Conservation (phyloP, 352 stramenopile genomes). For the Globisporangium apiculatum region DNA sequence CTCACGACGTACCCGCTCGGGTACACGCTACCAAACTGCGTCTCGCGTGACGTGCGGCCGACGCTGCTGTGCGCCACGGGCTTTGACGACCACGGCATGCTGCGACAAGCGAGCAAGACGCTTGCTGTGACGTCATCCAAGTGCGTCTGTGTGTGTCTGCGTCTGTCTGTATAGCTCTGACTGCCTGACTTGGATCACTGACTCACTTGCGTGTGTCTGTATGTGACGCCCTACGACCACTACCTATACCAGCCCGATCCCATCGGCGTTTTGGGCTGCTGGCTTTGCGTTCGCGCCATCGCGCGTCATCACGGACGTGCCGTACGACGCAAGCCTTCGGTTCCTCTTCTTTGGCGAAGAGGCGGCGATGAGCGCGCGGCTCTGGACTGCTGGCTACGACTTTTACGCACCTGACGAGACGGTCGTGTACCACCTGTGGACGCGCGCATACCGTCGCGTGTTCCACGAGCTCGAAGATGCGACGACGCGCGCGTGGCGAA, state of each 20-base stretch:
- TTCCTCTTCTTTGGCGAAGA: conserved; percentile 96
- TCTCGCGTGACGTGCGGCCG: conserved; percentile 42
- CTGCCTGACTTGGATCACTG: background rate
- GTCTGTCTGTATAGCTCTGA: background rate
- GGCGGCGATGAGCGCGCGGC: conserved; percentile 80
- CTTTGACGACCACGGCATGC: conserved; percentile 44
- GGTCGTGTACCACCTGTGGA: conserved; percentile 90
- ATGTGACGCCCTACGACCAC: background rate
- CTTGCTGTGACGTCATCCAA: conserved; percentile 25
- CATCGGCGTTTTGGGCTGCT: conserved; percentile 69
- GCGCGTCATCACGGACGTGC: conserved; percentile 51
- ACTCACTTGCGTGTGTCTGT: background rate
- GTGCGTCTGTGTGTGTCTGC: conserved; percentile 9
- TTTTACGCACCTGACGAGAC: conserved; percentile 82
- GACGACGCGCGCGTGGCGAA: conserved; percentile 17
- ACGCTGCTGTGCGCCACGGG: conserved; percentile 51
- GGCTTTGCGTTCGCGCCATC: conserved; percentile 61
- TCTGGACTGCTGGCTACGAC: conserved; percentile 89
- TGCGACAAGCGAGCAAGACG: conserved; percentile 56
- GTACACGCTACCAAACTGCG: conserved; percentile 79
- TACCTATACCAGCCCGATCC: conserved; percentile 25
- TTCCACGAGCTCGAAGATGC: conserved; percentile 67
- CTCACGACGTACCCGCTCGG: conserved; percentile 92
- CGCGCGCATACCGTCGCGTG: conserved; percentile 56
- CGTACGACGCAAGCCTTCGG: conserved; percentile 79